Conservation (phyloP, 495 filamentous ascomycete genomes). For the Aspergillus diversus region DNA sequence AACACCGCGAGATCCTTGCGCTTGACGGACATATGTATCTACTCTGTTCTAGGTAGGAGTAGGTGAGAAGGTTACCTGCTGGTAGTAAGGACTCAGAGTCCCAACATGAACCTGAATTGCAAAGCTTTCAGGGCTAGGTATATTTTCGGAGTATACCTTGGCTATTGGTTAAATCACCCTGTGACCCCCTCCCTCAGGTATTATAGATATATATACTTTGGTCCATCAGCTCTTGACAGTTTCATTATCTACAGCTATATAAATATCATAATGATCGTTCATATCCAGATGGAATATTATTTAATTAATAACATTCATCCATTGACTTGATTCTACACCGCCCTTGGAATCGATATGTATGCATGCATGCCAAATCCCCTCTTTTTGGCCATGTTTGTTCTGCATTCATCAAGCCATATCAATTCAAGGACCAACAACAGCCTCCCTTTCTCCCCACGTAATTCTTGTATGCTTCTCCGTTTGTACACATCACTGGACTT, state of each 20-base stretch:
- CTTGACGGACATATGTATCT: background rate
- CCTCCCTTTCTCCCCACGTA: background rate
- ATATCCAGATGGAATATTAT: slow-evolving; percentile 14
- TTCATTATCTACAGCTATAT: too few relatives aligned
- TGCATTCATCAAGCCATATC: slow-evolving; percentile 21
- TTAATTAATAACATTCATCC: slow-evolving; percentile 13
- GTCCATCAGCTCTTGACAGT: too few relatives aligned
- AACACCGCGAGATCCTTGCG: background rate
- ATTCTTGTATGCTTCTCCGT: slow-evolving; percentile 5
- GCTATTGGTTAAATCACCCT: too few relatives aligned
- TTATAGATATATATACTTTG: too few relatives aligned
- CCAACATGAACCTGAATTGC: too few relatives aligned
- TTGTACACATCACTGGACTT: slow-evolving; percentile 4
- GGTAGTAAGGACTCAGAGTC: too few relatives aligned
- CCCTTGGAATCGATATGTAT: slow-evolving; percentile 19
- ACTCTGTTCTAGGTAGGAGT: background rate
- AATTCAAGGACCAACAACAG: slow-evolving; percentile 5
- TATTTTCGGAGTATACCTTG: too few relatives aligned
- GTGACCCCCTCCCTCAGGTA: too few relatives aligned
- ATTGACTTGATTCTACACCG: slow-evolving; percentile 23
- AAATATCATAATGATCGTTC: too few relatives aligned
- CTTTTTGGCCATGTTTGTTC: slow-evolving; percentile 18
- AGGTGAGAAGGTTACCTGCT: too few relatives aligned
- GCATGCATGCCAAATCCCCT: slow-evolving; percentile 20
- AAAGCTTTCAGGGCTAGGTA: too few relatives aligned